phyloP scores from a whole-genome alignment of 768 basidiomycete species.

The Gelatoporia subvermispora region DNA sequence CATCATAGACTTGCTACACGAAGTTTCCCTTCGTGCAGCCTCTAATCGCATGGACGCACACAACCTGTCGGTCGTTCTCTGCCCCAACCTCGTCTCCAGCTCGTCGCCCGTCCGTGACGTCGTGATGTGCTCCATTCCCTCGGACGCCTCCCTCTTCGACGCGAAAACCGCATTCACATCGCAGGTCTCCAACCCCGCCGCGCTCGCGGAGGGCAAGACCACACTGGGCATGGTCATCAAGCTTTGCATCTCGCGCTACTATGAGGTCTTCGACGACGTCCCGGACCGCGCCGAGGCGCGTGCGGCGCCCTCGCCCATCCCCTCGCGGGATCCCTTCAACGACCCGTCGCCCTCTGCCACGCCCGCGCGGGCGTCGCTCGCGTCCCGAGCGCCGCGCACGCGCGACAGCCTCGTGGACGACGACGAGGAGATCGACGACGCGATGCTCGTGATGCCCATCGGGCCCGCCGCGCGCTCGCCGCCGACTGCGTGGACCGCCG shows the following conservation, averaged over 20 bases:
- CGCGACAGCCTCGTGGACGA: slow-evolving; percentile 39
- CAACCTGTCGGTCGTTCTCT: slow-evolving; percentile 76
- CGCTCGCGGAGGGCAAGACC: slow-evolving; percentile 41
- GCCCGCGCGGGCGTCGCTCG: slow-evolving; percentile 9
- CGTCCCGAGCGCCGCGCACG: slow-evolving; percentile 11
- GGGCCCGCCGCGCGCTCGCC: slow-evolving; percentile 34
- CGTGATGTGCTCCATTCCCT: slow-evolving; percentile 63
- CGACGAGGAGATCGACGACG: slow-evolving; percentile 74
- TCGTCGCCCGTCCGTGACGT: slow-evolving; percentile 67
- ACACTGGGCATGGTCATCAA: slow-evolving; percentile 71
- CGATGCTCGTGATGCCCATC: slow-evolving; percentile 69
- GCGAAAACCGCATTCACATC: slow-evolving; percentile 18
- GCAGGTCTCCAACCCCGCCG: slow-evolving; percentile 17
- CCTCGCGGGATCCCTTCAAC: slow-evolving; percentile 10
- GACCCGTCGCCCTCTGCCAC: slow-evolving; percentile 10
- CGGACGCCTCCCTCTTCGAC: slow-evolving; percentile 36
- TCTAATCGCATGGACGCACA: slow-evolving; percentile 78
- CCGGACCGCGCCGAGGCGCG: slow-evolving; percentile 61
- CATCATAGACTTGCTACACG: slow-evolving; percentile 71
- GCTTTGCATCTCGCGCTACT: slow-evolving; percentile 78
- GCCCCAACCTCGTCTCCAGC: slow-evolving; percentile 74
- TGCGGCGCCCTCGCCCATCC: slow-evolving; percentile 2
- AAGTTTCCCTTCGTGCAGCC: slow-evolving; percentile 63
- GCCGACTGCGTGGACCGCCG: slow-evolving; percentile 1
- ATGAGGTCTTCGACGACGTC: slow-evolving; percentile 83